phyloP scores from a whole-genome alignment of 2,329 filamentous ascomycete genomes.

The Colletotrichum sp. region DNA sequence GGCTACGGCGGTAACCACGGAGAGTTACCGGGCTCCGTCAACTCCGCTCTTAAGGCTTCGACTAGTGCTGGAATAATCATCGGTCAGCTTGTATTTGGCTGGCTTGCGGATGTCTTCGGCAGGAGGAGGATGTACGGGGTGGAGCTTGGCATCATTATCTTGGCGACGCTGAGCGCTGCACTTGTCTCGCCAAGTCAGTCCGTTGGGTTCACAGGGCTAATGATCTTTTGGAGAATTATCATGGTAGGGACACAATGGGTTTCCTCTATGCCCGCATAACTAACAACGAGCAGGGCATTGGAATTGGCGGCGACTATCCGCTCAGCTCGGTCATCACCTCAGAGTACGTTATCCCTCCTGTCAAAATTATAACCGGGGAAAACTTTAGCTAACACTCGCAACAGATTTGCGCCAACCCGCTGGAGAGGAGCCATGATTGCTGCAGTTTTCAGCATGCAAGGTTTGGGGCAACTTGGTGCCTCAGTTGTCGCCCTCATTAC shows the following conservation, averaged over 20 bases:
- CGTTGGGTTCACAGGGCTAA: constrained; percentile 62
- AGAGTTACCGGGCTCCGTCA: constrained; percentile 66
- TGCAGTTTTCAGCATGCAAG: constrained; percentile 85
- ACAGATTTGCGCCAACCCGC: constrained; percentile 77
- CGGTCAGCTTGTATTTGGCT: constrained; percentile 79
- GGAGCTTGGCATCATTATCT: constrained; percentile 74
- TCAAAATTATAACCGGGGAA: not conserved
- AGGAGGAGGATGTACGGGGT: constrained; percentile 84
- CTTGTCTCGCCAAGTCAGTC: constrained; percentile 65
- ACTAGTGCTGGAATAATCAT: constrained; percentile 81
- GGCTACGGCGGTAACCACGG: constrained; percentile 58
- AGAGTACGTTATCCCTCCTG: constrained; percentile 50
- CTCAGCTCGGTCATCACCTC: constrained; percentile 81
- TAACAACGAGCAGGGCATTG: constrained; percentile 59
- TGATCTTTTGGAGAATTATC: constrained; percentile 79
- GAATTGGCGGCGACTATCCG: constrained; percentile 84
- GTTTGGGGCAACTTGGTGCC: constrained; percentile 77
- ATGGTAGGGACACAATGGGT: constrained; percentile 55
- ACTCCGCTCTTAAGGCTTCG: constrained; percentile 80
- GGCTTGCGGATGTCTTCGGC: constrained; percentile 76
- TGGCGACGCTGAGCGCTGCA: constrained; percentile 71
- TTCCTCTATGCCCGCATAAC: not conserved
- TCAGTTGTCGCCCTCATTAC: constrained; percentile 75
- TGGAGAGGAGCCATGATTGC: constrained; percentile 87
- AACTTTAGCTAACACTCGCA: not conserved